Base-by-base conservation (phyloP, 352 stramenopile genomes). In the Aphanomyces invadans region DNA sequence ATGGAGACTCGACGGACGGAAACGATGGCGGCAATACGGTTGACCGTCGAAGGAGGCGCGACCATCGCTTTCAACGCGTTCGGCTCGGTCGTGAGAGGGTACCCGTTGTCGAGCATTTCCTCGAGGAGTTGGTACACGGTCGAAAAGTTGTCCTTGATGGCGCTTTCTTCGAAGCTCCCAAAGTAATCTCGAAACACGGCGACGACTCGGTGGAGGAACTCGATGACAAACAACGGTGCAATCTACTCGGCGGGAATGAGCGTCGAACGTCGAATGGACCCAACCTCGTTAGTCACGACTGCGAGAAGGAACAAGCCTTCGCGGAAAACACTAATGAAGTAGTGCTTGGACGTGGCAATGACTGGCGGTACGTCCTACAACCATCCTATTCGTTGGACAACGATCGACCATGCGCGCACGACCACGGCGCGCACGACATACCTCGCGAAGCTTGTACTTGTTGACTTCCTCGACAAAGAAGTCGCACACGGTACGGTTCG, bases 101-200 rank as follows among this genome's bases (percentile, higher is more conserved):
- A 98, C 11, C 97, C 97, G 71, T 98, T 97, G 76, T 99, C 97
- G 15, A 98, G 86, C 96, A 99, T 99, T 78, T 97, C 90, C 64
- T 97, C 89, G 29, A 97, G 74, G n/a, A 97, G 71, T 75, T 98
- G 91, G 75, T 98, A 98, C 21, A 97, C 91, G 0, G 89, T 98
- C 5, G 86, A 96, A 74, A 99, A 99, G 75, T 98, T 98, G 71
- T 99, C 95, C 76, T 98, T 99, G 72, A 99, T 97, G 3, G 93
- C 89, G 66, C 86, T 92, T 71, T 99, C 96, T 70, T 98, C 93
- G 31, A 97, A 95, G 15, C 87, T 88, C 64, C 92, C 95, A 78
- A 99, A 98, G 75, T 99, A 99, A 48, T 98, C 87, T 15, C 90
- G 83, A 71, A 99, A 98, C 4, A 98, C 97, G 21, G 97, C 92